phyloP scores from a whole-genome alignment of 2,329 filamentous ascomycete genomes.

The Parastagonospora avenae region DNA sequence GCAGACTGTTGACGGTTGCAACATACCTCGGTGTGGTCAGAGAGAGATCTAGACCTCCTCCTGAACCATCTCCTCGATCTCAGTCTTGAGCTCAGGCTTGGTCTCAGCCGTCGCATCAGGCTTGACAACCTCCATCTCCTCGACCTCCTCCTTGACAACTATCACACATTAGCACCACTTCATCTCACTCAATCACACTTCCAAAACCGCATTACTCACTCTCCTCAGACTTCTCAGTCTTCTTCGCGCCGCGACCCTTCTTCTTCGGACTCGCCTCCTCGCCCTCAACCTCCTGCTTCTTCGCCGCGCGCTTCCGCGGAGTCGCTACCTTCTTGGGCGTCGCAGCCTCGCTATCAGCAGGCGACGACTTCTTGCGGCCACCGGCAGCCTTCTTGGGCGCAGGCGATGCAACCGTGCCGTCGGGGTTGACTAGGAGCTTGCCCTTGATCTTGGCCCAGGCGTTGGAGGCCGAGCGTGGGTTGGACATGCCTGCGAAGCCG shows the following conservation, averaged over 20 bases:
- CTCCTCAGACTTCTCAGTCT: slow-evolving; percentile 27
- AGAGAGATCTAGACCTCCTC: slow-evolving; percentile 16
- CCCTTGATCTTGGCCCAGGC: slow-evolving; percentile 44
- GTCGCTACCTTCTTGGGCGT: slow-evolving; percentile 40
- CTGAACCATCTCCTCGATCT: slow-evolving; percentile 8
- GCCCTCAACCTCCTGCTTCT: slow-evolving; percentile 40
- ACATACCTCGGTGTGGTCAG: slow-evolving; percentile 1
- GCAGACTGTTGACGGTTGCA: not conserved
- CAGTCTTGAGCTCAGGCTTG: slow-evolving; percentile 12
- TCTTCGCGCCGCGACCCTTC: slow-evolving; percentile 28
- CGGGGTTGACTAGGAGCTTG: slow-evolving; percentile 31
- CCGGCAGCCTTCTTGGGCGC: slow-evolving; percentile 30
- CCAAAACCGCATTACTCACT: slow-evolving; percentile 12
- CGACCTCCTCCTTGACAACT: slow-evolving; percentile 19
- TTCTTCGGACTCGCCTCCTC: slow-evolving; percentile 40
- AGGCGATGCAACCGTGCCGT: slow-evolving; percentile 11
- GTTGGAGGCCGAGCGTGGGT: slow-evolving; percentile 45
- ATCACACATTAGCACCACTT: slow-evolving; percentile 6
- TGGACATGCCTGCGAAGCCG: slow-evolving; percentile 41
- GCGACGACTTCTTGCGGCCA: slow-evolving; percentile 22
- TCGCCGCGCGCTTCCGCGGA: slow-evolving; percentile 38
- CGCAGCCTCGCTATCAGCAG: slow-evolving; percentile 8
- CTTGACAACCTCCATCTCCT: slow-evolving; percentile 14
- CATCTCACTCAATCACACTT: too few species aligned
- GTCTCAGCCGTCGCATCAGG: not conserved